Evolutionary conservation across 352 stramenopile genomes (phyloP), one percentile per base, ranked within the genome.

Genomic region (Globisporangium paddicum): DNA sequence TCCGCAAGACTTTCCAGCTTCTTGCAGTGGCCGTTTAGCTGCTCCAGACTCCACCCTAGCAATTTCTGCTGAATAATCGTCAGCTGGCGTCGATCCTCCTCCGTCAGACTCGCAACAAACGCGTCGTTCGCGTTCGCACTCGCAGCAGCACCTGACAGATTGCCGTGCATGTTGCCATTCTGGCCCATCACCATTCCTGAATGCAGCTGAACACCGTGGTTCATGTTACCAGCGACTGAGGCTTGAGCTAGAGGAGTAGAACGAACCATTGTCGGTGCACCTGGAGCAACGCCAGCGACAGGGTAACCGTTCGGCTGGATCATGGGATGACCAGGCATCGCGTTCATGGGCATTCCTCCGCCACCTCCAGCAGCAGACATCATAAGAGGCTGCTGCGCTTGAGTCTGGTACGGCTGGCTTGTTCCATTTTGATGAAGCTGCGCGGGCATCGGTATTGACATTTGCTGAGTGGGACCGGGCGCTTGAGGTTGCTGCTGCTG

Each of bases 1-100:
- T 93, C 82, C 5, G 83, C 83, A 63, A 81, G 88, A n/a, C 70
- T 81, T 56, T 95, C 82, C 32, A 95, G 63, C 60, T 92, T 92
- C 52, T 89, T 82, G 58, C 79, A 92, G 70, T 95, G 84, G 0
- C 72, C 55, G 16, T 87, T 89, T 34, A 95, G 66, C 51, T 93
- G 79, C 38, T 92, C 82, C 13, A 91, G 53, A 32, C 65, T 88
- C 55, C 82, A 86, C 13, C 79, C 71, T 38, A 69, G 73, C 16
- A 95, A 59, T 37, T 88, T 87, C 49, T 90, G 69, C 58, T 90
- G 82, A 40, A 95, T 88, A 18, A 84, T 66, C 26, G 78, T 65
- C 32, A 95, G 58, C 51, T 95, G 86, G 14, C 72, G 70, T 28
- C 87, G 81, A 16, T 93, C 81, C 55, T 91, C 81, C 13, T 83